Evolutionary conservation across 768 basidiomycete genomes (phyloP).

Genomic region (Tylopilus intermedius): DNA sequence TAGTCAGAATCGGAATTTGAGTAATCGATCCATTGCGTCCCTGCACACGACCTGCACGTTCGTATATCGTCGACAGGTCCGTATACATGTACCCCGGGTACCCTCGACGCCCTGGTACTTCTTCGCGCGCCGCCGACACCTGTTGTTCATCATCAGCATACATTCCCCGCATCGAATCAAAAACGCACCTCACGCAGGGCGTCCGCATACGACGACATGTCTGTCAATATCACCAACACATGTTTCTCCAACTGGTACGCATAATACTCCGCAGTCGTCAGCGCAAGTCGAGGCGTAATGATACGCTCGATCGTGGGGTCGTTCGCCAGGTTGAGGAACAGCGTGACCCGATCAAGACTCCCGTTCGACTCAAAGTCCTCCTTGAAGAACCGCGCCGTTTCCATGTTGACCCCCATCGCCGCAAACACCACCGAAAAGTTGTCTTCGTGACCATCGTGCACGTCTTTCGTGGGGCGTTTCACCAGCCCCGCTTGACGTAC

Average conservation of each 20-base stretch:
- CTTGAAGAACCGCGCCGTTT: slow-evolving; percentile 99
- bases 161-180: slow-evolving; percentile 8
- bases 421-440: slow-evolving; percentile 99
- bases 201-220: slow-evolving; percentile 98
- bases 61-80: slow-evolving; percentile 98
- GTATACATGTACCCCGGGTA: slow-evolving; percentile 99
- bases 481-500: slow-evolving; percentile 98
- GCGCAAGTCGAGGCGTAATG: slow-evolving; percentile 95
- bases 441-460: slow-evolving; percentile 98
- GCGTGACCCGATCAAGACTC: slow-evolving; percentile 91
- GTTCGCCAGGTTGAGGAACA: slow-evolving; percentile 98
- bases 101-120: slow-evolving; percentile 98
- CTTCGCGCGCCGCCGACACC: slow-evolving; percentile 97
- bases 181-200: slow-evolving; percentile 82
- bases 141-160: slow-evolving; percentile 8
- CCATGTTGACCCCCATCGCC: slow-evolving; percentile 99
- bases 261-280: slow-evolving; percentile 99
- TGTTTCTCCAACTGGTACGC: slow-evolving; percentile 99
- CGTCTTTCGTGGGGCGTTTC: slow-evolving; percentile 93
- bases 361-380: slow-evolving; percentile 99
- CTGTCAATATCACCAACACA: slow-evolving; percentile 96
- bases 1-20: slow-evolving; percentile 98
- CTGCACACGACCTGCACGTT: slow-evolving; percentile 96
- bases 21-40: slow-evolving; percentile 99
- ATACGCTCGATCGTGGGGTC: slow-evolving; percentile 99